phyloP scores from a whole-genome alignment of 768 basidiomycete genomes.

The Mrakia blollopis region DNA sequence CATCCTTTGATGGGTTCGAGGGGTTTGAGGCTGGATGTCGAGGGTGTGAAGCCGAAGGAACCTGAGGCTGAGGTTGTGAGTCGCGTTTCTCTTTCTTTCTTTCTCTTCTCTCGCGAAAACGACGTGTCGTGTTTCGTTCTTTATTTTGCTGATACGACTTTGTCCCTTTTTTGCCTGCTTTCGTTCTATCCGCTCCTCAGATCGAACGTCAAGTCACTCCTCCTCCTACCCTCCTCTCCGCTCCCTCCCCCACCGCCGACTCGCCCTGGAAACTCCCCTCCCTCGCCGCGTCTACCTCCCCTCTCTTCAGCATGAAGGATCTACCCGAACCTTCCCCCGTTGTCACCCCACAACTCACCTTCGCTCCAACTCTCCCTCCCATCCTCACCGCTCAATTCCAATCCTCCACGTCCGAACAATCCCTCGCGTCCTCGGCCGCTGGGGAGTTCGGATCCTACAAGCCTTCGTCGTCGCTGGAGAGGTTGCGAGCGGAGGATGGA shows the following conservation, averaged over 20 bases:
- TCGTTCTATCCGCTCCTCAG: not conserved
- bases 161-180: not conserved
- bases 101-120: not conserved
- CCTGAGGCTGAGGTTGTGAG: not conserved
- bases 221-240: not conserved
- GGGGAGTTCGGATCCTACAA: conserved; percentile 28
- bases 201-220: not conserved
- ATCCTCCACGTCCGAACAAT: not conserved
- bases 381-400: conserved; percentile 15
- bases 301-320: not conserved
- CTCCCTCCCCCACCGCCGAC: not conserved
- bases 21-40: not conserved
- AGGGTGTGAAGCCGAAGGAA: too few species aligned
- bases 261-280: conserved; percentile 2
- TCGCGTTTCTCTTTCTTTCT: not conserved
- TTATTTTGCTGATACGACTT: not conserved
- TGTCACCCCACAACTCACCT: not conserved
- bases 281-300: not conserved
- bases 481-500: conserved; percentile 13
- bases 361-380: not conserved
- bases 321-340: conserved; percentile 1
- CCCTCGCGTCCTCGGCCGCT: not conserved
- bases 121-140: not conserved
- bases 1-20: conserved; percentile 17
- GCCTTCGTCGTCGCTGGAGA: conserved; percentile 27